Percentiles rank a stretch among this genome's conserved stretches.
These are phyloP conservation scores for Raddia guianensis DNA, from an alignment of 176 grass and related monocot species.

Conservation along the genomic window DNA sequence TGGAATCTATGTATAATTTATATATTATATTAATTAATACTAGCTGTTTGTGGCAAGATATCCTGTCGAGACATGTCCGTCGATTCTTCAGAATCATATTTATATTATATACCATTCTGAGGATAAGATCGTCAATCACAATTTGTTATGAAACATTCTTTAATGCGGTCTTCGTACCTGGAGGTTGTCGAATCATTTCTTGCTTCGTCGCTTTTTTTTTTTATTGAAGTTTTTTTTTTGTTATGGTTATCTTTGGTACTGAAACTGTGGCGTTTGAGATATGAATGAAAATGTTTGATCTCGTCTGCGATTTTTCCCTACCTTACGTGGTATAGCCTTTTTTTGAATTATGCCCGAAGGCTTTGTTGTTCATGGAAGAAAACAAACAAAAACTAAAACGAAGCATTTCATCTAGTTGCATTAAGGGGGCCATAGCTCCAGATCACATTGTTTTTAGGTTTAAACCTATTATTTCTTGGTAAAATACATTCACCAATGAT, in stretches of 20 bases:
- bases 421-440: not conserved
- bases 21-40: too few relatives aligned
- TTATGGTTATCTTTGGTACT: not conserved
- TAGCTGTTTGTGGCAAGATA: not conserved
- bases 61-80: not conserved
- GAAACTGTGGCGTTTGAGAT: not conserved
- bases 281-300: not conserved
- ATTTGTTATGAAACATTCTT: not conserved
- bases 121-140: conserved; percentile 1
- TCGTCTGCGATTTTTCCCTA: not conserved
- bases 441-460: not conserved
- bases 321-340: not conserved
- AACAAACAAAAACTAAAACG: too few relatives aligned
- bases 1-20: not conserved
- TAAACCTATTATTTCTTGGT: not conserved
- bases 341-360: too few relatives aligned
- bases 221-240: not conserved
- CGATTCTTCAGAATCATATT: not conserved
- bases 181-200: not conserved
- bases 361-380: too few relatives aligned
- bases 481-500: too few relatives aligned
- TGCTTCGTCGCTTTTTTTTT: not conserved
- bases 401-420: not conserved
- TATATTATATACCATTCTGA: conserved; percentile 1
- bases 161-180: not conserved